phyloP scores from a whole-genome alignment of 495 filamentous ascomycete species.

The Penicillium coffeae region DNA sequence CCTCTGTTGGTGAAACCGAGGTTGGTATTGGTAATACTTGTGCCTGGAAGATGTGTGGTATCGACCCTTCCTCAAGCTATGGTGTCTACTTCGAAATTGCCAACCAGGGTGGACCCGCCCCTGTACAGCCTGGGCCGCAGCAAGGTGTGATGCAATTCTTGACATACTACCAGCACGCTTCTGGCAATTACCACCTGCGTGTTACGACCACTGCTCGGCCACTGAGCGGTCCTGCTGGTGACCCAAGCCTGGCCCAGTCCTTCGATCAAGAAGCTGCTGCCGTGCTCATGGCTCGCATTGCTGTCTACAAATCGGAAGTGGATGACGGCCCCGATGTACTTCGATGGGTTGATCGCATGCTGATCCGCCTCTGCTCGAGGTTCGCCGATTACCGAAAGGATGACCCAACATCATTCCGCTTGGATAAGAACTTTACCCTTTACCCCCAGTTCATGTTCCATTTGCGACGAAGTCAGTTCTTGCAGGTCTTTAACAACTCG shows the following conservation, averaged over 20 bases:
- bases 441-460: constrained; percentile 99
- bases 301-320: constrained; percentile 98
- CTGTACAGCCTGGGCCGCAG: constrained; percentile 80
- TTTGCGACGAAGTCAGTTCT: constrained; percentile 90
- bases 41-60: constrained; percentile 99
- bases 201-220: constrained; percentile 92
- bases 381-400: constrained; percentile 99
- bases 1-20: constrained; percentile 95
- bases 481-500: constrained; percentile 99
- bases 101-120: constrained; percentile 82
- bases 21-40: constrained; percentile 98
- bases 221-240: constrained; percentile 89
- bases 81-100: constrained; percentile 98
- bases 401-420: constrained; percentile 92
- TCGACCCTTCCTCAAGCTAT: constrained; percentile 89
- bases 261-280: constrained; percentile 99
- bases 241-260: constrained; percentile 94
- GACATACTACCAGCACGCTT: constrained; percentile 98
- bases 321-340: constrained; percentile 99
- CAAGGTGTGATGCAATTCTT: constrained; percentile 98
- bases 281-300: constrained; percentile 96
- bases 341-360: constrained; percentile 98
- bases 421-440: constrained; percentile 98
- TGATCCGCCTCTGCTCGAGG: constrained; percentile 92
- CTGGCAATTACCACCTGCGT: constrained; percentile 90